Conservation (phyloP, 768 basidiomycete species). For the Lactarius evosmus region DNA sequence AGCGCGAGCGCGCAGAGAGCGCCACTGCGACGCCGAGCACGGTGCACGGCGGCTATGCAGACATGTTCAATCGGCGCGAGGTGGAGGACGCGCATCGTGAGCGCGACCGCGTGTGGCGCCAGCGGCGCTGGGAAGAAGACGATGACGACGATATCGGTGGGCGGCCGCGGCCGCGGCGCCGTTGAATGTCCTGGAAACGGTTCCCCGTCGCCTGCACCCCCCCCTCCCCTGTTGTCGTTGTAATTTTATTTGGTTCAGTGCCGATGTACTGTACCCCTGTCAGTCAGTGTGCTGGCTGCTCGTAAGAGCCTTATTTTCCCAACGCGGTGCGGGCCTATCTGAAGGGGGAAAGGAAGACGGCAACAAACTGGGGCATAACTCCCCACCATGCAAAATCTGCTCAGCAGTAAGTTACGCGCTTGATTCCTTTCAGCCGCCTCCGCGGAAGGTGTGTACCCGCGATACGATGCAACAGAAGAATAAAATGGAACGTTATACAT, state of each 20-base stretch:
- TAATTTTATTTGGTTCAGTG: not conserved
- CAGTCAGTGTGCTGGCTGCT: too few relatives aligned
- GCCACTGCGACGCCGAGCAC: conserved; percentile 72
- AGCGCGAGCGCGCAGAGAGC: conserved; percentile 57
- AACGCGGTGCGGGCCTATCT: too few relatives aligned
- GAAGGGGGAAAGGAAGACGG: too few relatives aligned
- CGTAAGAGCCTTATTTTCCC: not conserved
- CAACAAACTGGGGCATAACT: too few relatives aligned
- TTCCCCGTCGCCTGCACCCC: not conserved
- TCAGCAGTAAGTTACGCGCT: too few relatives aligned
- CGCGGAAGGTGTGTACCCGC: too few relatives aligned
- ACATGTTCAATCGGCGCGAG: conserved; percentile 66
- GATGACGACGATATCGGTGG: not conserved
- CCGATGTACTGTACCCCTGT: too few relatives aligned
- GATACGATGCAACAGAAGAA: not conserved
- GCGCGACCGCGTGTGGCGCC: conserved; percentile 42
- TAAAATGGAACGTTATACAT: not conserved
- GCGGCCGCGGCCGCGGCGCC: conserved; percentile 13
- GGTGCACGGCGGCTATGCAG: conserved; percentile 58
- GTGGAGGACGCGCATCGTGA: conserved; percentile 66
- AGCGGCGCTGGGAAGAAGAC: conserved; percentile 23
- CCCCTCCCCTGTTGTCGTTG: not conserved
- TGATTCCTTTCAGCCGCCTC: too few relatives aligned
- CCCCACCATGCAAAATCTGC: too few relatives aligned
- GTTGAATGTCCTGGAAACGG: not conserved